Conservation (phyloP, 2,329 filamentous ascomycete species). For the Talaromyces rugulosus region DNA sequence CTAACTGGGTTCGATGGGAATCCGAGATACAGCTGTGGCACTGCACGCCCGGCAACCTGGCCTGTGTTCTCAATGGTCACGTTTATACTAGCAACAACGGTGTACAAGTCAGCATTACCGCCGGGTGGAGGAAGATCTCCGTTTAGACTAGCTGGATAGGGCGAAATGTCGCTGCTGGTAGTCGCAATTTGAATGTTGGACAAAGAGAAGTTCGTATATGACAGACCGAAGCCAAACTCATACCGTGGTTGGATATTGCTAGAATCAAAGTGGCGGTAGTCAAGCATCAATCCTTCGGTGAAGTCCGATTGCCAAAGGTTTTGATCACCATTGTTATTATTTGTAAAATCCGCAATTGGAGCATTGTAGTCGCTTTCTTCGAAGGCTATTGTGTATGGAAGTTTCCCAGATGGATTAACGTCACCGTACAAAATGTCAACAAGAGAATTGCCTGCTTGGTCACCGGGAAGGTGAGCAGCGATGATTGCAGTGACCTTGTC, state of each 20-base stretch:
- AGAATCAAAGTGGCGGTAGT: slow-evolving; percentile 54
- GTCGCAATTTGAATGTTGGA: slow-evolving; percentile 6
- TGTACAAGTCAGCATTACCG: slow-evolving; percentile 55
- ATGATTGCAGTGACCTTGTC: slow-evolving; percentile 61
- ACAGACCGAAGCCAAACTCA: slow-evolving; percentile 55
- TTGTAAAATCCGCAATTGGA: slow-evolving; percentile 45
- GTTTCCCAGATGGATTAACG: slow-evolving; percentile 63
- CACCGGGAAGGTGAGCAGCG: slow-evolving; percentile 68
- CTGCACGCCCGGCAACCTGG: slow-evolving; percentile 41
- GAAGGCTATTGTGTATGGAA: slow-evolving; percentile 41
- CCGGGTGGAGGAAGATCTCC: slow-evolving; percentile 32
- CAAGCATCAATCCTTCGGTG: slow-evolving; percentile 49
- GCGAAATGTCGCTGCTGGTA: neutral
- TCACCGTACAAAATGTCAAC: slow-evolving; percentile 63
- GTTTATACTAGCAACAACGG: slow-evolving; percentile 46
- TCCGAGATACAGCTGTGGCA: slow-evolving; percentile 55
- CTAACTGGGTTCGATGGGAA: slow-evolving; percentile 27
- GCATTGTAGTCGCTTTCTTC: slow-evolving; percentile 13
- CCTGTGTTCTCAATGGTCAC: slow-evolving; percentile 52
- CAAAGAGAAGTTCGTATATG: slow-evolving; percentile 11
- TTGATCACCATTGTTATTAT: slow-evolving; percentile 29
- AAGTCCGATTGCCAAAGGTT: slow-evolving; percentile 48
- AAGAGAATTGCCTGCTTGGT: slow-evolving; percentile 65
- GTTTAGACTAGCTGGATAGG: slow-evolving; percentile 6
- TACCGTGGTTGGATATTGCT: slow-evolving; percentile 48